A percentile compares a stretch with the other conserved stretches of the same genome.
Conservation (phyloP, 1,139 yeast species). For the Yamadazyma sp. region DNA sequence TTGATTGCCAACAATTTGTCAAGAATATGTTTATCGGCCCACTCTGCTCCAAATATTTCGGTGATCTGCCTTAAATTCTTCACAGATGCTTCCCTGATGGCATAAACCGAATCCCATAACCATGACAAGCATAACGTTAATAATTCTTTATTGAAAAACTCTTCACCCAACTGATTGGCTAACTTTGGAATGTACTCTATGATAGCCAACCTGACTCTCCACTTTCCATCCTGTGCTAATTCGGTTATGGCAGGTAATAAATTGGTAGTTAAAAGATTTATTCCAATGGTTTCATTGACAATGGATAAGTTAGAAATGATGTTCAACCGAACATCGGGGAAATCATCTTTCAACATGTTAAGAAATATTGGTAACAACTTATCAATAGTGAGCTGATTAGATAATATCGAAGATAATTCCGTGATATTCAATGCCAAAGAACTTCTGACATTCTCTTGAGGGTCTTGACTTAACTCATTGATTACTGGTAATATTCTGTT, state of each 20-base stretch:
- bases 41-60: slow-evolving; percentile 83
- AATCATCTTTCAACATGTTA: slow-evolving; percentile 94
- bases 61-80: slow-evolving; percentile 77
- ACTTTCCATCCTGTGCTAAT: slow-evolving; percentile 92
- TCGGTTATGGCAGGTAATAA: slow-evolving; percentile 95
- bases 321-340: slow-evolving; percentile 93
- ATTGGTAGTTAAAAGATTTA: slow-evolving; percentile 80
- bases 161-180: slow-evolving; percentile 94
- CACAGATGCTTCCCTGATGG: slow-evolving; percentile 96
- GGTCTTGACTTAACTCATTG: slow-evolving; percentile 82
- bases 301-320: slow-evolving; percentile 89
- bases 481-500: slow-evolving; percentile 81
- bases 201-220: slow-evolving; percentile 97
- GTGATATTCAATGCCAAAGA: slow-evolving; percentile 89
- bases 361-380: slow-evolving; percentile 83
- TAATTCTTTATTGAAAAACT: slow-evolving; percentile 88
- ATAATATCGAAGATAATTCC: slow-evolving; percentile 81
- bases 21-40: slow-evolving; percentile 88
- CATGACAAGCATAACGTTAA: slow-evolving; percentile 91
- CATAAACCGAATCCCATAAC: slow-evolving; percentile 97
- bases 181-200: slow-evolving; percentile 94
- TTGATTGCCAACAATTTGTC: slow-evolving; percentile 56
- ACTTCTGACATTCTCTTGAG: slow-evolving; percentile 89
- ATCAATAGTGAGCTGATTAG: slow-evolving; percentile 82
- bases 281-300: slow-evolving; percentile 93